Base-by-base conservation (phyloP, 2,329 filamentous ascomycete species). In the Teratosphaeria nubilosa region DNA sequence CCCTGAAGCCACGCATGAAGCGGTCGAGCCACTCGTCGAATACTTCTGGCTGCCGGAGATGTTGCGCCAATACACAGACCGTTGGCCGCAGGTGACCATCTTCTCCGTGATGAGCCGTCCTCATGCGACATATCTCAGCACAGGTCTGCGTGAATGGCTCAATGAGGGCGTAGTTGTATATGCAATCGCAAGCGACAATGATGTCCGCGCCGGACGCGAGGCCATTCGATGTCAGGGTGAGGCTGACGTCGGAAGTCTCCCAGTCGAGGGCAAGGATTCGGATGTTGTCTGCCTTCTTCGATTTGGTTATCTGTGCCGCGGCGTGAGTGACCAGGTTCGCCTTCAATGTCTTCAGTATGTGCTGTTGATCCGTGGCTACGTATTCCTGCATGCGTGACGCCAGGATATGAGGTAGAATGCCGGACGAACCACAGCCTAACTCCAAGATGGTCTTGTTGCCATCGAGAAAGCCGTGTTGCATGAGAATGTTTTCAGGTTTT, bases 81-180 rank as follows among this genome's bases (percentile, higher is more conserved):
- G 88, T 87, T 2, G 87, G 81, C 53, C 58, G 66, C 24, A 27
- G 25, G n/a, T 51, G 53, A 20, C 58, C 57, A 51, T 14, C 54
- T 22, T 20, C 30, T 5, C 20, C 22, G 4, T 11, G 20, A 14
- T 31, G 53, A 25, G 25, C 11, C 31, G 55, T 10, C 50, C 85
- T 78, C 16, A 92, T 72, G 10, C 75, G 75, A 72, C 90, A 95
- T 25, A 85, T 80, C 62, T 95, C 88, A 5, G 78, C 83, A 70
- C 89, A 95, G 0, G 90, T 88, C 66, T 86, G 82, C 10, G 66
- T 88, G 54, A 97, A 82, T 0, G 91, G 90, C 51, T 82, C 77
- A 25, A 97, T 83, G 2, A 97, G 81, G 2, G 87, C 83, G 64
- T 96, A 89, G 73, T 97, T 99, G 77, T 95, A 99, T 65, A 99